Evolutionary conservation across 305 asterid species (phyloP).

Genomic region (Fraxinus angustifolia): DNA sequence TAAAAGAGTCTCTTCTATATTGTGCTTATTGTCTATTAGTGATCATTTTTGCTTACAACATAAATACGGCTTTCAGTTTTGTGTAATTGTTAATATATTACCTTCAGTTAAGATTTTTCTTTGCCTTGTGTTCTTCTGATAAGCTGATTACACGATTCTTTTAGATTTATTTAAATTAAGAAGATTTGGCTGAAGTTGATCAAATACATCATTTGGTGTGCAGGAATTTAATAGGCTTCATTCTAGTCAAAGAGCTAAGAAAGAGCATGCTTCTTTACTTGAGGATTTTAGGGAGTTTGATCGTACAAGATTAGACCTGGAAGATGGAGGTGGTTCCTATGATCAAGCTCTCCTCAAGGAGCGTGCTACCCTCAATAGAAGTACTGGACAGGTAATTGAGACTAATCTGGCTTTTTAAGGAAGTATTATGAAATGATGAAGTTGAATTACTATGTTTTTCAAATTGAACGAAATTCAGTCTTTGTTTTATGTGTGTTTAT

Average conservation of each 20-base stretch:
- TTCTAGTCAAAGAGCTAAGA: constrained; percentile 85
- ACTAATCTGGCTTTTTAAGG: constrained; percentile 6
- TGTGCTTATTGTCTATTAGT: background rate
- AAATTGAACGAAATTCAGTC: background rate
- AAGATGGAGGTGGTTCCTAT: constrained; percentile 83
- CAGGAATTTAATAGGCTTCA: constrained; percentile 89
- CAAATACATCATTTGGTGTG: constrained; percentile 20
- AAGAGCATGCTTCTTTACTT: constrained; percentile 92
- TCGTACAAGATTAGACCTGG: constrained; percentile 84
- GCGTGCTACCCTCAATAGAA: constrained; percentile 75
- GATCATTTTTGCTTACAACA: background rate
- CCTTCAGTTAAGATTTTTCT: background rate
- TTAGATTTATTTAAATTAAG: constrained; percentile 14
- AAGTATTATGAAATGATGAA: background rate
- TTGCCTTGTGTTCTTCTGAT: background rate
- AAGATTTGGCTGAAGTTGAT: constrained; percentile 23
- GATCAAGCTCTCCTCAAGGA: constrained; percentile 87
- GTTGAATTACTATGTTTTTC: background rate
- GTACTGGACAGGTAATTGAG: constrained; percentile 68
- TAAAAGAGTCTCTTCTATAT: background rate
- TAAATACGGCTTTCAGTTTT: background rate
- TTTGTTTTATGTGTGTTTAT: background rate
- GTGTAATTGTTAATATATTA: background rate
- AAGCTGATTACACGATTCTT: background rate
- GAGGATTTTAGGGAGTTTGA: constrained; percentile 98